phyloP scores from a whole-genome alignment of 768 basidiomycete species.

The Termitomyces sp. region DNA sequence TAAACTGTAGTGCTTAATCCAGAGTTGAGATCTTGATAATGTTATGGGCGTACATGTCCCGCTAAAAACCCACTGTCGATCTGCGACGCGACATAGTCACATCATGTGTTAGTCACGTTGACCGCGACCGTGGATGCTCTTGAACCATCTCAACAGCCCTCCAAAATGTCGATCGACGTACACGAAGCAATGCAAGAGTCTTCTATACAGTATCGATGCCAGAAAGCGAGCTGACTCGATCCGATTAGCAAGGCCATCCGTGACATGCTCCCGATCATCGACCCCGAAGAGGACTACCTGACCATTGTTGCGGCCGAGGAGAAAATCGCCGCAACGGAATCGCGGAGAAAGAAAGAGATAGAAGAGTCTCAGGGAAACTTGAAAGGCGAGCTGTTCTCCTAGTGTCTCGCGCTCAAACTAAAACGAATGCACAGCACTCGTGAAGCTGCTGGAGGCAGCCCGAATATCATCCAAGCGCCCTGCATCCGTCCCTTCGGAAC shows the following conservation, averaged over 20 bases:
- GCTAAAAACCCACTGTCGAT: too few relatives aligned
- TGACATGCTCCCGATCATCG: constrained; percentile 69
- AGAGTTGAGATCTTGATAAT: background rate
- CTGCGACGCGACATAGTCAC: constrained; percentile 6
- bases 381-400: constrained; percentile 42
- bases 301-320: constrained; percentile 75
- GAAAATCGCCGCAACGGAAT: constrained; percentile 55
- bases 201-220: background rate
- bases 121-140: background rate
- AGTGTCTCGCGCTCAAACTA: background rate
- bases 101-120: constrained; percentile 4
- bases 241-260: constrained; percentile 56
- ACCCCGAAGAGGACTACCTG: constrained; percentile 75
- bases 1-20: background rate
- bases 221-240: background rate
- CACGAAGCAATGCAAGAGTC: constrained; percentile 43
- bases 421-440: constrained; percentile 44
- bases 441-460: constrained; percentile 63
- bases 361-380: constrained; percentile 65
- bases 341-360: constrained; percentile 58
- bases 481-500: constrained; percentile 60
- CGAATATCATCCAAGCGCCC: constrained; percentile 70
- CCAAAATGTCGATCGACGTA: constrained; percentile 37
- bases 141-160: background rate
- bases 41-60: too few relatives aligned